phyloP scores from a whole-genome alignment of 2,329 filamentous ascomycete genomes.

The Trichoderma afroharzianum region DNA sequence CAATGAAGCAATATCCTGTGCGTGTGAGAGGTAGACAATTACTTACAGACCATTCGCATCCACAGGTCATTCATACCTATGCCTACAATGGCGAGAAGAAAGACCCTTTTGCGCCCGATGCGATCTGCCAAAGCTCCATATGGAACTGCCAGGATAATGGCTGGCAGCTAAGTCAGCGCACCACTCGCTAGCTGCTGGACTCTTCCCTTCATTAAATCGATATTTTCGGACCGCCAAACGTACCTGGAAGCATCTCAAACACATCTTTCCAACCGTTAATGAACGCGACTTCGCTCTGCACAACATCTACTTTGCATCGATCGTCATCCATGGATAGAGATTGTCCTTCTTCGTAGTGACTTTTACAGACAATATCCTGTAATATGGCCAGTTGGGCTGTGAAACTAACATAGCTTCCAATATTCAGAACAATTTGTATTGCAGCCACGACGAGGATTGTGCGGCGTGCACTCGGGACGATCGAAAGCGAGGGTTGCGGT shows the following conservation, averaged over 20 bases:
- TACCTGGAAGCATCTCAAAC: background rate
- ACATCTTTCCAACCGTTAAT: background rate
- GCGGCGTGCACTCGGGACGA: background rate
- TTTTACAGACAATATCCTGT: background rate
- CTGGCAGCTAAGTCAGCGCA: background rate
- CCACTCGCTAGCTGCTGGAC: background rate
- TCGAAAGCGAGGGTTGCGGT: background rate
- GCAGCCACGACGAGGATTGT: background rate
- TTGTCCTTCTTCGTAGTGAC: background rate
- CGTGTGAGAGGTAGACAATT: background rate
- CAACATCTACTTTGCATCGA: background rate
- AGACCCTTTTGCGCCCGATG: background rate
- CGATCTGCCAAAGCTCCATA: background rate
- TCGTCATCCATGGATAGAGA: background rate
- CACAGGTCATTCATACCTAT: background rate
- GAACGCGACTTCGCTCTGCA: background rate
- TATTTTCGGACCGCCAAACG: background rate
- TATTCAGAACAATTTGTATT: background rate
- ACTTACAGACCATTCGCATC: background rate
- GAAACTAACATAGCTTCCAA: background rate
- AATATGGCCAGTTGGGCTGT: background rate
- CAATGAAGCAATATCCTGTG: background rate
- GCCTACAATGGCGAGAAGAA: background rate
- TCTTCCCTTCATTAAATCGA: background rate
- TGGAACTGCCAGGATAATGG: background rate